Evolutionary conservation across 2,329 filamentous ascomycete genomes (phyloP), one percentile per base, ranked within the genome.

Genomic region (Fusarium sulawesiense): DNA sequence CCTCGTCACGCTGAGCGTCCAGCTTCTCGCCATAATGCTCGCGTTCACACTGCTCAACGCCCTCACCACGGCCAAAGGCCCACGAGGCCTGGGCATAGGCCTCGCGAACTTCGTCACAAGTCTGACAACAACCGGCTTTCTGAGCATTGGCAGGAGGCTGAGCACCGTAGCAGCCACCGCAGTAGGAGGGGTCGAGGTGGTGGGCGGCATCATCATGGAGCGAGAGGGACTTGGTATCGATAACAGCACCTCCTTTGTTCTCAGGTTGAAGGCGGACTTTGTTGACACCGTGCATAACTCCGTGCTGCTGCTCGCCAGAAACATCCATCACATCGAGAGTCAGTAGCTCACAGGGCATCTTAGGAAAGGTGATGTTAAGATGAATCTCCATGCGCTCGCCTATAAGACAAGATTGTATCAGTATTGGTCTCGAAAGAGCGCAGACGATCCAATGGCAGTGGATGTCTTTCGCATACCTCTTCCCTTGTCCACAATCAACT

Each of bases 251-350:
- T 42, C 95, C 95, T 75, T 97, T 90, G 45, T 83, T 84, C 73
- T 86, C 85, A 25, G 94, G 85, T 68, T 87, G 85, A 66, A 99
- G 86, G 66, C 96, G 91, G 67, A 98, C 92, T 83, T 98, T 98
- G 82, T 89, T 93, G 68, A 99, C 89, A 47, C 96, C 96, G 78
- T 98, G 94, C 80, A 93, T 91, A 62, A 99, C 92, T 55, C 95
- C 96, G 74, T 94, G 93, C 80, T 99, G 96, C 78, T 98, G 92
- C 81, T 99, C 96, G 69, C 96, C 96, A 23, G 94, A 97, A 27
- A 98, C 95, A 82, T 99, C 96, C 96, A 99, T 99, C 60, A 99
- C 95, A 80, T 99, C 96, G 75, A 99, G 90, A 14, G 96, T 98
- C 72, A 98, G 86, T 54, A 99, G 89, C 81, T 98, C 95, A 83